Percentiles rank a stretch among this genome's conserved stretches.
These are phyloP conservation scores for Astrocystis sublimbata DNA, from an alignment of 495 filamentous ascomycete genomes.

Conservation along the genomic window DNA sequence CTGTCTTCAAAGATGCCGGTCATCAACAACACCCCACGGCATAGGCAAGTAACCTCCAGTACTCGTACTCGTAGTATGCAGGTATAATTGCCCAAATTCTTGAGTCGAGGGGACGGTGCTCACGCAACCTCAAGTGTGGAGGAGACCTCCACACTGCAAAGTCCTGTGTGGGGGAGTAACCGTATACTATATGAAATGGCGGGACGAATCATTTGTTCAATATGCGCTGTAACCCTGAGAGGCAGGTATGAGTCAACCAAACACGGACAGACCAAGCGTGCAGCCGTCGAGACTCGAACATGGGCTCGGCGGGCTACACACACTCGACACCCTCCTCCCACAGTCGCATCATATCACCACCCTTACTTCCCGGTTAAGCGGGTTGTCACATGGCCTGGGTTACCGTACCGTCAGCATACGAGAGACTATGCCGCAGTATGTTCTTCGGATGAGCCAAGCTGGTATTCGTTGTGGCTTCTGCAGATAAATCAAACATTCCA, in stretches of 20 bases:
- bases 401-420: not conserved
- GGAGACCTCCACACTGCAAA: not conserved
- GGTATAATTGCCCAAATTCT: no score
- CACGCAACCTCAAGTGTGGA: not conserved
- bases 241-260: slow-evolving; percentile 16
- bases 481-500: not conserved
- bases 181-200: slow-evolving; percentile 2
- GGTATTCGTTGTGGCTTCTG: not conserved
- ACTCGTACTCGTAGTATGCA: no score
- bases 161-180: not conserved
- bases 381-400: not conserved
- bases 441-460: not conserved
- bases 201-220: slow-evolving; percentile 8
- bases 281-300: not conserved
- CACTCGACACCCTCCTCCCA: not conserved
- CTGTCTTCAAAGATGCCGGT: not conserved
- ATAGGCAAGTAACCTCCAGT: no score
- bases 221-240: slow-evolving; percentile 5
- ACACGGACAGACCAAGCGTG: slow-evolving; percentile 4
- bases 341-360: not conserved
- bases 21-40: no score
- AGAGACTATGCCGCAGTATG: not conserved
- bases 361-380: not conserved
- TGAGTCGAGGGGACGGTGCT: no score
- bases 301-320: not conserved